Evolutionary conservation across 257 asterid species (phyloP), one percentile per base, ranked within the genome.

Genomic region (Haberlea rhodopensis): DNA sequence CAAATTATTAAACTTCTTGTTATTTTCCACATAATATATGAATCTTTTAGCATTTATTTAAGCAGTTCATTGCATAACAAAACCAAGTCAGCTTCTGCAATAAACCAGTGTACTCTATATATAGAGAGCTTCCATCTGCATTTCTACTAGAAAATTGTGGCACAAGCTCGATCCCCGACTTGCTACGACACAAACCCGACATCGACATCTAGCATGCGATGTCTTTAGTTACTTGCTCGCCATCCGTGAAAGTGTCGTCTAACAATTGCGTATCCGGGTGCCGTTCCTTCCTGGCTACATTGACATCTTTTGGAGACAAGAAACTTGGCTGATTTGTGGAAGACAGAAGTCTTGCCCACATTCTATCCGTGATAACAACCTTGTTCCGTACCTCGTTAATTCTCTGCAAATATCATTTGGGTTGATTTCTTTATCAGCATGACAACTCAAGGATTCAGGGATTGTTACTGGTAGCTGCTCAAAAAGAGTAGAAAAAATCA

Each of bases 271-370:
- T 23, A 11, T 69, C 72, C 3, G 69, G 72, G 63, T 76, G 80
- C n/a, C n/a, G n/a, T 34, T 72, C 75, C 56, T 63, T 73, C 29
- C 77, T 60, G 69, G 61, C 78, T 56, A 68, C 81, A 1, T n/a
- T 53, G 18, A 54, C 43, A 15, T 76, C 80, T 65, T 70, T 75
- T 1, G 66, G 46, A 24, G 71, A 46, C 84, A 85, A 67, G 80
- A 91, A 91, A 75, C 98, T 89, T 7, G 98, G 98, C 65, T 91
- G 98, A 68, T 89, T 89, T 7, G 98, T 91, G 5, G 98, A 91
- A 6, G 97, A 85, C 16, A 91, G 79, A 57, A 91, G 88, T 66
- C 97, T 76, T 0, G 97, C 98, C 98, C 98, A 91, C 98, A 91
- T 91, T 69, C 98, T 81, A 69, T 91, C 98, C 10, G 98, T 91